Evolutionary conservation across 2,329 filamentous ascomycete genomes (phyloP).

Genomic region (Ophiostoma tasmaniense): DNA sequence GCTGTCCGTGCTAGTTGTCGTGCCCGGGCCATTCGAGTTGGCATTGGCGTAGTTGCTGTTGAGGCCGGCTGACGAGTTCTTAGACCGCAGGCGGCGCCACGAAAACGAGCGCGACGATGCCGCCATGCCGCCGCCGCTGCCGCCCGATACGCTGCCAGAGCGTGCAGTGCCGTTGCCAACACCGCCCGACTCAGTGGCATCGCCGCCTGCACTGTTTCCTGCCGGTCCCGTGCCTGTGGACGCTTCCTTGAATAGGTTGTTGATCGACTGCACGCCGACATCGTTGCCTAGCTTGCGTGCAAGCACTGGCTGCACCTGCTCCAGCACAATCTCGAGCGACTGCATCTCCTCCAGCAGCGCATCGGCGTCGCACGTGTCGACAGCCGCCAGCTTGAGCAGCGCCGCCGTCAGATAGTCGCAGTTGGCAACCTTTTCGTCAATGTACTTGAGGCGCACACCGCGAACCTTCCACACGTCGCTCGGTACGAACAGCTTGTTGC

Average conservation of each 20-base stretch:
- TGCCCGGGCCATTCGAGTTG: conserved; percentile 21
- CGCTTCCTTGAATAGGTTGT: conserved; percentile 67
- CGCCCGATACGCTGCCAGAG: conserved; percentile 33
- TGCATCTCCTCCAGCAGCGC: conserved; percentile 93
- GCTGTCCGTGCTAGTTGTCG: conserved; percentile 37
- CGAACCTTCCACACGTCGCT: conserved; percentile 90
- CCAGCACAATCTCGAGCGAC: conserved; percentile 71
- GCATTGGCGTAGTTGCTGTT: conserved; percentile 43
- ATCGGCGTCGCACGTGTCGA: conserved; percentile 85
- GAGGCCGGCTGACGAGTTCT: conserved; percentile 66
- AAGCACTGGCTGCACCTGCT: conserved; percentile 70
- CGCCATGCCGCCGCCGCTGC: conserved; percentile 26
- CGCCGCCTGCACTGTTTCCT: conserved; percentile 37
- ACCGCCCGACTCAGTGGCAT: conserved; percentile 22
- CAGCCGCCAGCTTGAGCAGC: conserved; percentile 69
- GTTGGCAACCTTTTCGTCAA: conserved; percentile 90
- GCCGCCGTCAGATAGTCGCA: conserved; percentile 89
- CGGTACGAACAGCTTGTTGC: conserved; percentile 84
- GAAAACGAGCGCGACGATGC: conserved; percentile 73
- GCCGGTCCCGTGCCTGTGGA: conserved; percentile 22
- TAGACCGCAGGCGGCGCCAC: conserved; percentile 82
- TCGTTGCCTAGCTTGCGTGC: conserved; percentile 85
- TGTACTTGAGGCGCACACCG: conserved; percentile 79
- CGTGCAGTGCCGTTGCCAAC: not conserved
- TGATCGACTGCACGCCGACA: conserved; percentile 71